phyloP scores from a whole-genome alignment of 768 basidiomycete species.

The Leucocoprinus leucothites region DNA sequence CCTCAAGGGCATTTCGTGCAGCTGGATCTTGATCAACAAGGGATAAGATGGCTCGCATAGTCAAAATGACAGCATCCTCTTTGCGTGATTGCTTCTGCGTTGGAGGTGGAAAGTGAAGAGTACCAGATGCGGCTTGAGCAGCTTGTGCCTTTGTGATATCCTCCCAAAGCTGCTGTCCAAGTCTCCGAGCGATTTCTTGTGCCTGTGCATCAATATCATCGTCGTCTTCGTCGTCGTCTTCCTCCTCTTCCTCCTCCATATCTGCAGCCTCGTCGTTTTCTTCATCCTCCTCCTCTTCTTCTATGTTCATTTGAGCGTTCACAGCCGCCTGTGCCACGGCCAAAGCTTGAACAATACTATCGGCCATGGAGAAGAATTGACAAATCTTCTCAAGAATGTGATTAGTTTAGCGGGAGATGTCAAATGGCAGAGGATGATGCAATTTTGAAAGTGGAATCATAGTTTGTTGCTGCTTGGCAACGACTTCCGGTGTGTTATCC shows the following conservation, averaged over 20 bases:
- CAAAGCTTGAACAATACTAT: constrained; percentile 8
- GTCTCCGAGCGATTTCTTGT: constrained; percentile 66
- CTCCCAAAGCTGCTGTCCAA: constrained; percentile 78
- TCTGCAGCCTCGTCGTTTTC: constrained; percentile 23
- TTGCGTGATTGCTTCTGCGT: constrained; percentile 30
- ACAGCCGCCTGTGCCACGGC: constrained; percentile 9
- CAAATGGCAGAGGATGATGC: neutral
- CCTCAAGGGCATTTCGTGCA: constrained; percentile 51
- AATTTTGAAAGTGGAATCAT: neutral
- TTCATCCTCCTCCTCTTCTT: constrained; percentile 30
- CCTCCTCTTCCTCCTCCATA: constrained; percentile 40
- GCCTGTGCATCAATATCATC: constrained; percentile 67
- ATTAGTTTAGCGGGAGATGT: neutral
- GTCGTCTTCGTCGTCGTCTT: constrained; percentile 56
- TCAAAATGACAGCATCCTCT: constrained; percentile 58
- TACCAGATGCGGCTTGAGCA: constrained; percentile 25
- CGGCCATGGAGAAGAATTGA: constrained; percentile 4
- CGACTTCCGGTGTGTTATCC: constrained; percentile 26
- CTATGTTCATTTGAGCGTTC: neutral
- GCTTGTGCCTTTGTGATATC: constrained; percentile 67
- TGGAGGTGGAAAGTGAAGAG: constrained; percentile 6
- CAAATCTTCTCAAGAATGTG: neutral
- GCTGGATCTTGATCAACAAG: constrained; percentile 54
- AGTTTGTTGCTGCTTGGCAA: constrained; percentile 11
- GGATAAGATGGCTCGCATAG: constrained; percentile 60